A percentile compares a stretch with the other conserved stretches of the same genome.
Evolutionary conservation across 2,329 filamentous ascomycete species (phyloP).

Genomic region (Calonectria ilicicola): DNA sequence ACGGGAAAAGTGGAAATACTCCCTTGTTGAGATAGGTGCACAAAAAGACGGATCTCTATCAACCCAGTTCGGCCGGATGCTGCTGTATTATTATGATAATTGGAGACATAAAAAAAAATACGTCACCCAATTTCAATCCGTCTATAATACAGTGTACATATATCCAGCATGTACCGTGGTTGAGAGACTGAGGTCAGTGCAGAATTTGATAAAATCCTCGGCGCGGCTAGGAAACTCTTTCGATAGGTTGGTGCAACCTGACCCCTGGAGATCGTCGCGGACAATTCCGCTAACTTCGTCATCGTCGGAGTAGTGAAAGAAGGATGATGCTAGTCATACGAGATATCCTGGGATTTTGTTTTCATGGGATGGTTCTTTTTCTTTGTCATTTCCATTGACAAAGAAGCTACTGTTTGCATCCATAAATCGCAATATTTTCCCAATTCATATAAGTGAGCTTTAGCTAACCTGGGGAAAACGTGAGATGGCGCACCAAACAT

Average conservation of each 20-base stretch:
- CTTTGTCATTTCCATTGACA: not conserved
- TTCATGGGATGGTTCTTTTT: not conserved
- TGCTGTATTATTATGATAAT: no score
- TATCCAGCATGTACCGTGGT: not conserved
- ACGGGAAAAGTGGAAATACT: no score
- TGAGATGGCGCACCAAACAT: not conserved
- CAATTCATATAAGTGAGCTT: not conserved
- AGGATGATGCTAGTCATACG: not conserved
- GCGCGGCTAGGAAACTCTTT: not conserved
- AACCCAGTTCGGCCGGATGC: no score
- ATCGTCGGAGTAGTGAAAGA: not conserved
- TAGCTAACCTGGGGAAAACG: not conserved
- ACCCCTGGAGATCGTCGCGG: constrained; percentile 4
- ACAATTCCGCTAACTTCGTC: constrained; percentile 2
- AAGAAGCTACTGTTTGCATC: not conserved
- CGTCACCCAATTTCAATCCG: not conserved
- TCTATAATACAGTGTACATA: not conserved
- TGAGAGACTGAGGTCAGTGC: not conserved
- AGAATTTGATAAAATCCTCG: not conserved
- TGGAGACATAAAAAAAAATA: no score
- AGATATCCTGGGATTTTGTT: not conserved
- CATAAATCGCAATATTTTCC: not conserved
- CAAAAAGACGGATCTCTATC: no score
- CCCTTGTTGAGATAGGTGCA: no score
- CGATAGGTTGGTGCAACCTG: not conserved